Percentiles rank a stretch among this genome's conserved stretches.
phyloP scores from a whole-genome alignment of 352 stramenopile genomes.

The Pythium dissimile region DNA sequence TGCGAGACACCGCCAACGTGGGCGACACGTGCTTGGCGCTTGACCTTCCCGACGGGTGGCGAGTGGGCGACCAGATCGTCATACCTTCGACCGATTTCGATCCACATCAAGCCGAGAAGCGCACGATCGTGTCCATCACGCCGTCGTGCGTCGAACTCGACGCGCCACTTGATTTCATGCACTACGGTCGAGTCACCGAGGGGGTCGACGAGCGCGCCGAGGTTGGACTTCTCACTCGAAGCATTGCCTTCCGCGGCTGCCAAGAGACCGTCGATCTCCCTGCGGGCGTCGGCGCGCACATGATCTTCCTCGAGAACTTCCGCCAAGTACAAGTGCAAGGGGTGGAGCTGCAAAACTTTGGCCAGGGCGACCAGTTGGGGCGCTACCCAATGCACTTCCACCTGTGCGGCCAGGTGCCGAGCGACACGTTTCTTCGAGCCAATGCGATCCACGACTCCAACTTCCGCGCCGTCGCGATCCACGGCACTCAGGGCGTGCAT shows the following conservation, averaged over 20 bases:
- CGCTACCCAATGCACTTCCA: constrained; percentile 54
- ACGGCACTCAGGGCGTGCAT: constrained; percentile 39
- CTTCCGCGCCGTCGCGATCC: constrained; percentile 40
- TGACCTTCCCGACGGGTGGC: constrained; percentile 26
- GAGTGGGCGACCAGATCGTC: constrained; percentile 38
- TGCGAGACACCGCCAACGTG: constrained; percentile 18
- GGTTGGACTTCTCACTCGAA: constrained; percentile 53
- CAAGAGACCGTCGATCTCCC: constrained; percentile 7
- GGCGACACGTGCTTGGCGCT: constrained; percentile 25
- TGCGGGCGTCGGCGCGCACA: constrained; percentile 35
- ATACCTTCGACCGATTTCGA: constrained; percentile 40
- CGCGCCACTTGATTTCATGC: constrained; percentile 28
- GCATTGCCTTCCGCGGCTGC: constrained; percentile 51
- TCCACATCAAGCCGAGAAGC: constrained; percentile 34
- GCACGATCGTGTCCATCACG: constrained; percentile 26
- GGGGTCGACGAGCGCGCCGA: constrained; percentile 53
- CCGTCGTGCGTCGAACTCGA: constrained; percentile 25
- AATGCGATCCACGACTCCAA: constrained; percentile 45
- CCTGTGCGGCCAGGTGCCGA: constrained; percentile 23
- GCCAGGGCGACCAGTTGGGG: constrained; percentile 38
- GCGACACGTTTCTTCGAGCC: constrained; percentile 27
- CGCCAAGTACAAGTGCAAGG: constrained; percentile 31
- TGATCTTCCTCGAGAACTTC: constrained; percentile 37
- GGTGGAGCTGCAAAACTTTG: constrained; percentile 40
- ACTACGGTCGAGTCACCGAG: constrained; percentile 36